A percentile compares a stretch with the other conserved stretches of the same genome.
Conservation (phyloP, 371 early-diverging fungal species). For the Nematocida displodere region DNA sequence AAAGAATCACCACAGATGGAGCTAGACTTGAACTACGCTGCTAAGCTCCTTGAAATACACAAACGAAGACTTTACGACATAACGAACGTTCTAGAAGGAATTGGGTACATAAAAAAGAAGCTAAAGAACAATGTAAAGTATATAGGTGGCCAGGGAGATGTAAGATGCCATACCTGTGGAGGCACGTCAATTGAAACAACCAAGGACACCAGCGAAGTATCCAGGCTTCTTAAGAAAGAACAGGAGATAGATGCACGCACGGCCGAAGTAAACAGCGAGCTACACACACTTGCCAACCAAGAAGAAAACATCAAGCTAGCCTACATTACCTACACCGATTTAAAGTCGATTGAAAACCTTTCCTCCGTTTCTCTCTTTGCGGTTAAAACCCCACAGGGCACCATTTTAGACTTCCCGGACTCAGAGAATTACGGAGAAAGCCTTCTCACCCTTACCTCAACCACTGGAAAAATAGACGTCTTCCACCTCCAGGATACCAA, state of each 20-base stretch:
- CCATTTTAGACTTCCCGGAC: conserved; percentile 59
- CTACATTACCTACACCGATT: conserved; percentile 64
- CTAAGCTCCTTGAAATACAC: conserved; percentile 70
- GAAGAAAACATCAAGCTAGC: conserved; percentile 59
- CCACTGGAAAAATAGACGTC: conserved; percentile 60
- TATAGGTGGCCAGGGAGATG: conserved; percentile 62
- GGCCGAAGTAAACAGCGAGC: conserved; percentile 52
- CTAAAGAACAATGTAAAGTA: conserved; percentile 74
- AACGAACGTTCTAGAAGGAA: conserved; percentile 75
- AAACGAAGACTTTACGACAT: conserved; percentile 79
- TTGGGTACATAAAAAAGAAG: conserved; percentile 72
- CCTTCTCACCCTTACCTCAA: conserved; percentile 53
- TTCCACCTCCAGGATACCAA: conserved; percentile 56
- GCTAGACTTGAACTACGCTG: conserved; percentile 71
- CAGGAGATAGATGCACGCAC: conserved; percentile 55
- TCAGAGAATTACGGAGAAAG: conserved; percentile 56
- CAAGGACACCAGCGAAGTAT: conserved; percentile 22
- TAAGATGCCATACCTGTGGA: conserved; percentile 9
- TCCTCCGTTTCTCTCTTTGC: conserved; percentile 61
- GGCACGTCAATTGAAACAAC: background rate
- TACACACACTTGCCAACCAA: conserved; percentile 52
- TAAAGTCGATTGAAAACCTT: conserved; percentile 51
- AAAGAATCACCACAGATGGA: conserved; percentile 68
- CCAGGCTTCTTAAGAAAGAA: conserved; percentile 23
- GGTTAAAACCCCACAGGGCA: conserved; percentile 64